A percentile compares a stretch with the other conserved stretches of the same genome.
Conservation (phyloP, 495 filamentous ascomycete species). For the Aspergillus ostianus region DNA sequence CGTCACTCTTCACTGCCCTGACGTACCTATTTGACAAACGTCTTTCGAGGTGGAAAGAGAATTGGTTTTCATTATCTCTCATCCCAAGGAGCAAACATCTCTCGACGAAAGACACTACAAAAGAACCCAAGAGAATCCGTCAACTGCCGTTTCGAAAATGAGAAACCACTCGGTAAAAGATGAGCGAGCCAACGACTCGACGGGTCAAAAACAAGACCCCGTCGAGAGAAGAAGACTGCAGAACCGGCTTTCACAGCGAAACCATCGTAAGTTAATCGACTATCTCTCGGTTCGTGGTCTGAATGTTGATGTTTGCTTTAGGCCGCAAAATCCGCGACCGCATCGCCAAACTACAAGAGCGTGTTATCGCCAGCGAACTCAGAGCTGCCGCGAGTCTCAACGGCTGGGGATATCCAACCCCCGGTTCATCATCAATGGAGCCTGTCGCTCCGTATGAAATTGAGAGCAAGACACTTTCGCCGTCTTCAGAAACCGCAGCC, state of each 20-base stretch:
- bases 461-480: not conserved
- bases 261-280: slow-evolving; percentile 28
- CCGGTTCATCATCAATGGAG: slow-evolving; percentile 6
- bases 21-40: too few relatives aligned
- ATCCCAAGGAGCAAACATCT: not conserved
- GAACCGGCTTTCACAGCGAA: slow-evolving; percentile 38
- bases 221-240: slow-evolving; percentile 28
- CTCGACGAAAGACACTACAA: not conserved
- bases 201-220: slow-evolving; percentile 11
- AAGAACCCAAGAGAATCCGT: not conserved
- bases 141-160: not conserved
- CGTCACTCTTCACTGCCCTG: too few relatives aligned
- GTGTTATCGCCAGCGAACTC: slow-evolving; percentile 42
- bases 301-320: slow-evolving; percentile 7
- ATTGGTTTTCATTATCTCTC: not conserved
- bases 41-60: not conserved
- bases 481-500: not conserved
- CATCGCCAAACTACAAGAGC: slow-evolving; percentile 44
- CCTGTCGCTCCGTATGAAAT: slow-evolving; percentile 2
- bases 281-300: not conserved
- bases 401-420: slow-evolving; percentile 29
- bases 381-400: slow-evolving; percentile 33
- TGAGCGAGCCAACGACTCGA: not conserved
- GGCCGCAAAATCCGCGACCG: slow-evolving; percentile 43
- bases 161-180: slow-evolving; percentile 1